Conservation (phyloP, 345 rosid species). For the Populus euphratica region DNA sequence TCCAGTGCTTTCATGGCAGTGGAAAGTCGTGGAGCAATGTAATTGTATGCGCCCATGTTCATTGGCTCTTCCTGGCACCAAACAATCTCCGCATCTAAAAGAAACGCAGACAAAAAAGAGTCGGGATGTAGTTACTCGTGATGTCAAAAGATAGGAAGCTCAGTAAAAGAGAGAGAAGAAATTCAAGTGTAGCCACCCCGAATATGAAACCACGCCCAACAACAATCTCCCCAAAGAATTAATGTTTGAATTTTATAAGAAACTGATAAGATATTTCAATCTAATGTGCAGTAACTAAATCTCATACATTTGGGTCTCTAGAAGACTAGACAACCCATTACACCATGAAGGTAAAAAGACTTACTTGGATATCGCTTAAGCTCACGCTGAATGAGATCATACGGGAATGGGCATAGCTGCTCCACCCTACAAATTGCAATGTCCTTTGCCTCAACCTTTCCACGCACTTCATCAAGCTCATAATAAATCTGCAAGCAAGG, state of each 20-base stretch:
- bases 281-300: background rate
- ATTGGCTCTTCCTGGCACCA: conserved; percentile 93
- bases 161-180: background rate
- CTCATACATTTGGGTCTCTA: background rate
- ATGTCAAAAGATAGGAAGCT: background rate
- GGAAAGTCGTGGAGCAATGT: conserved; percentile 57
- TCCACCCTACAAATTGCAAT: conserved; percentile 82
- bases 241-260: background rate
- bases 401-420: conserved; percentile 78
- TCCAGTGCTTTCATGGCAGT: conserved; percentile 50
- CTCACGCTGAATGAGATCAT: conserved; percentile 74
- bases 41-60: conserved; percentile 75
- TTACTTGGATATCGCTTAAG: conserved; percentile 73
- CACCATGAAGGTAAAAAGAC: conserved; percentile 4
- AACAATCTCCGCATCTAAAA: conserved; percentile 58
- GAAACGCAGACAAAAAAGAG: background rate
- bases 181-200: background rate
- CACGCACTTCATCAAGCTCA: conserved; percentile 69
- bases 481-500: conserved; percentile 31
- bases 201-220: background rate
- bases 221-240: background rate
- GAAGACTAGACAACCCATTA: background rate
- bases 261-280: background rate
- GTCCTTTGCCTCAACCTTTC: conserved; percentile 43
- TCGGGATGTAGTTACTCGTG: background rate